Evolutionary conservation across 805 yeast species (phyloP).

Genomic region (Naumovozyma baii): DNA sequence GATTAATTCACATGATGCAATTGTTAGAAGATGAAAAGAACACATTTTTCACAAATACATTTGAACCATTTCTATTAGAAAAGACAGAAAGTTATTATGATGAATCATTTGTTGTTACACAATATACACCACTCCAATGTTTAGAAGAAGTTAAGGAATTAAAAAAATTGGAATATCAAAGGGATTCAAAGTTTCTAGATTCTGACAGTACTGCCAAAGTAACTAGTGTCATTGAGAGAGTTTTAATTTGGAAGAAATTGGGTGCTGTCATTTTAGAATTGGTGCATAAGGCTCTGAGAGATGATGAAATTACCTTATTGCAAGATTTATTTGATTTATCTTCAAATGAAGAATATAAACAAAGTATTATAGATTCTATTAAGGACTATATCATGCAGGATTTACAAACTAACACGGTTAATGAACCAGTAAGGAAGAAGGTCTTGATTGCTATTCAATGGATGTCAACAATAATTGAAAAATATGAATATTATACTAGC

Average conservation of each 20-base stretch:
- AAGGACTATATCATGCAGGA: constrained; percentile 12
- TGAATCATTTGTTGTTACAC: constrained; percentile 36
- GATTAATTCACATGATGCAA: constrained; percentile 47
- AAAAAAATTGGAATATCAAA: constrained; percentile 50
- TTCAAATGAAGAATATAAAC: constrained; percentile 7
- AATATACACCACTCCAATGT: constrained; percentile 45
- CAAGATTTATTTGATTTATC: constrained; percentile 13
- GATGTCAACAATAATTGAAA: constrained; percentile 48
- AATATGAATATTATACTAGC: constrained; percentile 41
- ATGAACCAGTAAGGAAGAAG: constrained; percentile 25
- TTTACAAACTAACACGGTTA: constrained; percentile 8
- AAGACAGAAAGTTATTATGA: constrained; percentile 49
- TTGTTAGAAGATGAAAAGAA: constrained; percentile 49
- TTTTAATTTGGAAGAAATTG: constrained; percentile 16
- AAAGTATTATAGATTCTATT: constrained; percentile 9
- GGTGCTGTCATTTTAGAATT: constrained; percentile 5
- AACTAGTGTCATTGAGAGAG: constrained; percentile 12
- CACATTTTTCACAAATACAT: constrained; percentile 49
- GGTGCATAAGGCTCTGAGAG: constrained; percentile 7
- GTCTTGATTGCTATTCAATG: constrained; percentile 53
- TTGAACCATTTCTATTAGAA: constrained; percentile 56
- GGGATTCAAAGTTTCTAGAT: constrained; percentile 15
- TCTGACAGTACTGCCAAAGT: constrained; percentile 19
- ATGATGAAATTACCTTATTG: constrained; percentile 8
- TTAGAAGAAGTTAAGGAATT: constrained; percentile 43